phyloP scores from a whole-genome alignment of 192 early-diverging fungal genomes.

The Coemansia guatemalensis region DNA sequence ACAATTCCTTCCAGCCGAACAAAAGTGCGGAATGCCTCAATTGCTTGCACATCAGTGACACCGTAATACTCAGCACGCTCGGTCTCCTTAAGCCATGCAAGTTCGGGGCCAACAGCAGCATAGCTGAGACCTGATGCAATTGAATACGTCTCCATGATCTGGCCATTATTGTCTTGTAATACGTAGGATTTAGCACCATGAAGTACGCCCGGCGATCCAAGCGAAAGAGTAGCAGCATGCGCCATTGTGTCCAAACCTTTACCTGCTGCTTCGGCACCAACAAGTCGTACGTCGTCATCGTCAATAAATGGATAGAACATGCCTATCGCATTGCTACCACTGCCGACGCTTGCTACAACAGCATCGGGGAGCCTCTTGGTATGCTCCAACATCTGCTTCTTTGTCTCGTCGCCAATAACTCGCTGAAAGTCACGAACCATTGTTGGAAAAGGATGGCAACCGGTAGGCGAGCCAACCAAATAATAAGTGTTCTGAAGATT shows the following conservation, averaged over 20 bases:
- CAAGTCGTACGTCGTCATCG: slow-evolving; percentile 77
- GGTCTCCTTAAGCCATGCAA: slow-evolving; percentile 85
- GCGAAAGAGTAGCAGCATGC: slow-evolving; percentile 88
- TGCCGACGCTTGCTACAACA: slow-evolving; percentile 96
- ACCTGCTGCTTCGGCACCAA: slow-evolving; percentile 96
- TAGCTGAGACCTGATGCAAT: slow-evolving; percentile 97
- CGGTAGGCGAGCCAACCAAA: slow-evolving; percentile 95
- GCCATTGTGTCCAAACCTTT: slow-evolving; percentile 82
- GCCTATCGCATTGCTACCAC: slow-evolving; percentile 96
- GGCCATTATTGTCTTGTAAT: slow-evolving; percentile 93
- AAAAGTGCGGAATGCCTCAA: slow-evolving; percentile 78
- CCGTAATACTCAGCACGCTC: slow-evolving; percentile 80
- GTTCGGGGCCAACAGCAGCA: slow-evolving; percentile 97
- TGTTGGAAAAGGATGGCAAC: slow-evolving; percentile 95
- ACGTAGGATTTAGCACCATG: slow-evolving; percentile 96
- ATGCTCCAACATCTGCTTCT: slow-evolving; percentile 79
- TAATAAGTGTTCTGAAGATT: slow-evolving; percentile 94
- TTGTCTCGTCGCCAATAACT: slow-evolving; percentile 92
- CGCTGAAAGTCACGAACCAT: slow-evolving; percentile 98
- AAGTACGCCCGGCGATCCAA: slow-evolving; percentile 87
- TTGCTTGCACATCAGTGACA: slow-evolving; percentile 79
- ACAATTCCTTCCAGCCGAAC: slow-evolving; percentile 86
- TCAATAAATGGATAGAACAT: slow-evolving; percentile 95
- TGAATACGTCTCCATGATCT: slow-evolving; percentile 93
- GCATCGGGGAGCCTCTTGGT: slow-evolving; percentile 85